These are phyloP conservation scores for Phanerodontia chrysosporium DNA, from an alignment of 768 basidiomycete species.

Conservation along the genomic window DNA sequence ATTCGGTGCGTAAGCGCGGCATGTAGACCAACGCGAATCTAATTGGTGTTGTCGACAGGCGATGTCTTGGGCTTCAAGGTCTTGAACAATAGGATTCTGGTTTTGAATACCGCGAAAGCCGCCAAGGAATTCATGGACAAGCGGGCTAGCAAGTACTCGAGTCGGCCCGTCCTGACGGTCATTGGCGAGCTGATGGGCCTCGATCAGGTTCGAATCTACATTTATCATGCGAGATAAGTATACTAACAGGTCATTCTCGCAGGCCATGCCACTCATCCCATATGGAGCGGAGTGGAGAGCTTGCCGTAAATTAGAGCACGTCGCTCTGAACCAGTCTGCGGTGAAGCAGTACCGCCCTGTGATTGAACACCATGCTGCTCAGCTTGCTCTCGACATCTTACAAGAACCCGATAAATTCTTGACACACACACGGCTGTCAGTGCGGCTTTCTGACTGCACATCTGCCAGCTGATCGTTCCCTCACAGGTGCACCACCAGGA, in stretches of 20 bases:
- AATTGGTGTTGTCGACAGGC: background rate
- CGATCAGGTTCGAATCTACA: constrained; percentile 8
- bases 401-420: constrained; percentile 1
- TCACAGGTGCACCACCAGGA: background rate
- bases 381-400: constrained; percentile 10
- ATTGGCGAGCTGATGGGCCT: constrained; percentile 33
- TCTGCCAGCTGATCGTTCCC: background rate
- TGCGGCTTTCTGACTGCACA: background rate
- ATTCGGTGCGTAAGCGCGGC: background rate
- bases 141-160: constrained; percentile 1
- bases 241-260: background rate
- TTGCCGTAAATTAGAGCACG: constrained; percentile 27
- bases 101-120: constrained; percentile 25
- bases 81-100: constrained; percentile 24
- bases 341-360: constrained; percentile 29
- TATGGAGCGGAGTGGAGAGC: constrained; percentile 21
- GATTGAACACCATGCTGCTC: constrained; percentile 25
- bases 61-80: constrained; percentile 15
- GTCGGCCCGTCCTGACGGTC: constrained; percentile 29
- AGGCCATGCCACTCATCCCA: constrained; percentile 24
- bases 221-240: too few species aligned
- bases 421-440: background rate
- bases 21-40: background rate
- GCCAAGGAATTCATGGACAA: constrained; percentile 17
- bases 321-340: constrained; percentile 26